Conservation (phyloP, 768 basidiomycete genomes). For the Royoungia palumana region DNA sequence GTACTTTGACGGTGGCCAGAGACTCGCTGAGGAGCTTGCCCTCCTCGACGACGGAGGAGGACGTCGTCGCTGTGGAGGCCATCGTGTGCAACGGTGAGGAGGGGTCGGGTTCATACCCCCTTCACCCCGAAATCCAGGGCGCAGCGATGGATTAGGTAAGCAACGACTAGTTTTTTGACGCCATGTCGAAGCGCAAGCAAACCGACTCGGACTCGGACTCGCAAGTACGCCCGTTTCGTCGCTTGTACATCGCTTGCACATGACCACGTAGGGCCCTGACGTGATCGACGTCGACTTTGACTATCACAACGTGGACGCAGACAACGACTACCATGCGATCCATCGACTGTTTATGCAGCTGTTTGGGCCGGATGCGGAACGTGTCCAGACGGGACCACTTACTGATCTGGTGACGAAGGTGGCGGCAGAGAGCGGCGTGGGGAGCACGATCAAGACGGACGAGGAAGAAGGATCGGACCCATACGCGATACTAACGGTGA, state of each 20-base stretch:
- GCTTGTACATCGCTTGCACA: conserved; percentile 18
- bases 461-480: conserved; percentile 54
- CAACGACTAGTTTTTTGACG: neutral
- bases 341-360: conserved; percentile 70
- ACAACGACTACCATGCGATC: conserved; percentile 82
- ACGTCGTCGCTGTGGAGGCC: conserved; percentile 19
- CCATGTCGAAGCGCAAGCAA: conserved; percentile 58
- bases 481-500: conserved; percentile 78
- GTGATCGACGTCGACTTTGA: conserved; percentile 56
- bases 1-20: conserved; percentile 81
- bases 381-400: conserved; percentile 67
- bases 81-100: conserved; percentile 15
- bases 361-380: conserved; percentile 68
- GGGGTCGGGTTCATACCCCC: too few species aligned
- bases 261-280: conserved; percentile 12
- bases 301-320: conserved; percentile 84
- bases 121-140: too few species aligned
- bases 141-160: conserved; percentile 15
- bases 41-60: conserved; percentile 58
- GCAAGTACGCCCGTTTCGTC: conserved; percentile 33
- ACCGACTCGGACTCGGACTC: conserved; percentile 33
- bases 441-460: conserved; percentile 91
- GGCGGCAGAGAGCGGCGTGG: conserved; percentile 68
- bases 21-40: conserved; percentile 84
- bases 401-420: conserved; percentile 77